Base-by-base conservation (phyloP, 1,139 yeast species). In the Candida sp. region DNA sequence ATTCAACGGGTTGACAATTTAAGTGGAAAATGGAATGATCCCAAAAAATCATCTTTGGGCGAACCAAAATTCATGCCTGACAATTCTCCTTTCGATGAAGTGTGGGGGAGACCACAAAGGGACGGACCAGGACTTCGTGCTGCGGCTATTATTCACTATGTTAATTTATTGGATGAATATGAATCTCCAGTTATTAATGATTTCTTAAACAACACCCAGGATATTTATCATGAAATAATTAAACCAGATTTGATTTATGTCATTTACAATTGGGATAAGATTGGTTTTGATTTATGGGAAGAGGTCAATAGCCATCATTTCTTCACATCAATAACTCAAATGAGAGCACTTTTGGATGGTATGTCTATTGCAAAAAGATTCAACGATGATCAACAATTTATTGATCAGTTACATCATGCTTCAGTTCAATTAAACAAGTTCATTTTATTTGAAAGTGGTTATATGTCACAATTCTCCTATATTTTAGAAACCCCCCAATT, bases 41-140 rank as follows among this genome's bases (percentile, higher is more conserved):
- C 49, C 1, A 49, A 46, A 35, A 61, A 72, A 44, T 59, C 67
- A 36, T 90, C 90, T 3, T 70, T 91, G 33, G 98, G 97, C 1
- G 98, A 91, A 58, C 98, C 98, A 4, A 91, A 91, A 60, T 90
- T 86, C 56, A 61, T 75, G 57, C 81, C 82, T 3, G 77, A 88
- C 58, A 83, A 85, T 25, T 57, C 78, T 0, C 71, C 86, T 1
- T 91, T 85, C 54, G 60, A 64, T 12, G 81, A 70, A 2, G 60
- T 68, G 35, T 91, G 98, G 99, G 98, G 98, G 1, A 74, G 99
- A 53, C 99, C 99, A 1, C 99, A 91, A 63, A 77, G 89, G 49
- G 99, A 93, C 61, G 98, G 98, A 0, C 97, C 98, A 0, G 95
- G 95, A 0, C 71, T 91, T 45, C 74, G 98, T 51, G 75, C 83